phyloP scores from a whole-genome alignment of 177 flowering plant genomes.

The Telopea speciosissima region DNA sequence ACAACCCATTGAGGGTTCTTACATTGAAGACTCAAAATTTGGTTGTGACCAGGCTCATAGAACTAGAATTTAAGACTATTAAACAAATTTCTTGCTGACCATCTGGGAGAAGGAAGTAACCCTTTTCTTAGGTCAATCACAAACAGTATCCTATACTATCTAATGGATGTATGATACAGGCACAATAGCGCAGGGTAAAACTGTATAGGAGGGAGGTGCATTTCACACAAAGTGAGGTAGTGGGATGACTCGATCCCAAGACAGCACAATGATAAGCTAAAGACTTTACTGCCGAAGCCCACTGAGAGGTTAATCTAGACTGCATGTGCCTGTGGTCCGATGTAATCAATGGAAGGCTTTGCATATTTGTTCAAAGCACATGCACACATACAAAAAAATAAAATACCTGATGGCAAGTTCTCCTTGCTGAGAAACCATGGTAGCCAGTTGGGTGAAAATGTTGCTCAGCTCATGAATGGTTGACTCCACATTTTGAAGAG shows the following conservation, averaged over 20 bases:
- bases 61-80: neutral
- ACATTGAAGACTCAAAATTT: neutral
- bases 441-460: conserved; percentile 87
- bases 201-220: too few relatives aligned
- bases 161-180: too few relatives aligned
- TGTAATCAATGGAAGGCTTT: neutral
- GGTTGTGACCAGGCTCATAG: neutral
- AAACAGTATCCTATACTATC: too few relatives aligned
- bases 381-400: neutral
- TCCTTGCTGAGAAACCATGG: conserved; percentile 96
- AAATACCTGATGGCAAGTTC: conserved; percentile 86
- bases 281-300: neutral
- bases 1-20: neutral
- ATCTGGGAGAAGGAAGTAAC: neutral
- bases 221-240: too few relatives aligned
- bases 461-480: conserved; percentile 83
- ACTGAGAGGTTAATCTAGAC: neutral
- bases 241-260: too few relatives aligned
- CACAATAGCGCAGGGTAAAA: too few relatives aligned
- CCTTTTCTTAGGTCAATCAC: too few relatives aligned
- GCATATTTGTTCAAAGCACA: neutral
- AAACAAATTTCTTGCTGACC: neutral
- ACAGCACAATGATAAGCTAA: neutral
- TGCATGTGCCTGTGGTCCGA: neutral
- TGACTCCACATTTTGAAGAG: conserved; percentile 94